Base-by-base conservation (phyloP, 2,329 filamentous ascomycete species). In the Ophiostoma populinum region DNA sequence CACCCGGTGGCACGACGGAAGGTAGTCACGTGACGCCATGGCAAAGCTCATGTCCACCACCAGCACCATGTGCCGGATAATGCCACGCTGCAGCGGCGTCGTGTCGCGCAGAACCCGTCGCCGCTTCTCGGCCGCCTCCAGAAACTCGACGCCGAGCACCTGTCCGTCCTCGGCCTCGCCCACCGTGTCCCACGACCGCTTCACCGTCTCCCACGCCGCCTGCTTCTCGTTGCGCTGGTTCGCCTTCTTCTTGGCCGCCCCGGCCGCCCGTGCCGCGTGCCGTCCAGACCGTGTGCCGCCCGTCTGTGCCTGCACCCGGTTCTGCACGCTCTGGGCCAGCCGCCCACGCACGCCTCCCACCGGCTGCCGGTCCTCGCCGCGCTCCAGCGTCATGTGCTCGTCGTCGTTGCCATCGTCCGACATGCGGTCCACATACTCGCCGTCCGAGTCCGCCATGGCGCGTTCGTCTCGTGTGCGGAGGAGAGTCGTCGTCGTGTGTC, bases 1-100 rank as follows among this genome's bases (percentile, higher is more conserved):
- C 21, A 94, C 68, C 24, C 85, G 68, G 55, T 87, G 86, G 40
- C 87, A 72, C 28, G 76, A 93, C 6, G 90, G 90, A 18, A 90
- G 72, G 45, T 95, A 66, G 51, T 98, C 90, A 56, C 95, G 95
- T 55, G 95, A 86, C 5, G 73, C 58, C 90, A 98, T 98, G 34
- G 87, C 82, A 43, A 81, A 78, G 16, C 82, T 92, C 56, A 95
- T 77, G 55, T 98, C 90, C 22, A 98, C 60, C 25, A 95, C 76
- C 16, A 98, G 65, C 38, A 95, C 75, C 33, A 95, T 61, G 56
- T 98, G 87, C n/a, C 90, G 77, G 55, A 98, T 98, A 49, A 98
- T 98, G 42, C 90, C 90, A 47, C 90, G 73, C 57, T 98, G 90
- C 36, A 98, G 63, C 10, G 90, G 90, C 32, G 87, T 95, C 19